Evolutionary conservation across 371 early-diverging fungal species (phyloP), one percentile per base, ranked within the genome.

Genomic region (Mortierella polycephala): DNA sequence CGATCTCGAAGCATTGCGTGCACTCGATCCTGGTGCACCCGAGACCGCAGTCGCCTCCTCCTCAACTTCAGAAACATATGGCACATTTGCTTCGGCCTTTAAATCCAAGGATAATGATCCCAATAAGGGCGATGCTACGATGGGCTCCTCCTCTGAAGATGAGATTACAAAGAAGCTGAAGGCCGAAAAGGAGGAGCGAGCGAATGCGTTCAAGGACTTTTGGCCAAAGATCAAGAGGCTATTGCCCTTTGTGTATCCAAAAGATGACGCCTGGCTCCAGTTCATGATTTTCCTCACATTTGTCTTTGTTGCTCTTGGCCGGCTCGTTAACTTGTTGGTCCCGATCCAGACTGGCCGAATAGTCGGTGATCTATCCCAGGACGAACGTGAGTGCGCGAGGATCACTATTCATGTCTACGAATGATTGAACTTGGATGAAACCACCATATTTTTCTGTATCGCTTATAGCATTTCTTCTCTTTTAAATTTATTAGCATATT

Each of bases 161-260:
- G 74, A 79, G 30, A 66, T 69, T 13, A 49, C 61, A 42, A 67
- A 69, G 49, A 66, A 69, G 51, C 18, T 79, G 49, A 53, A 65
- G 9, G 56, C 49, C 7, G 74, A 73, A 9, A 62, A 58, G 10
- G 69, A 65, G 16, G 80, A 73, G 18, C 57, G 69, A 30, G 74
- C 62, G 13, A 60, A 41, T 53, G 71, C 83, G 0, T 80, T 87
- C 52, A 70, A 85, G 20, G 85, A 87, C 49, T 87, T 88, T 67
- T 81, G 81, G 58, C 62, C 54, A 16, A 91, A 90, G 49, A 75
- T 93, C 69, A 70, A 84, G 51, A 87, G 87, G 18, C 83, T 97
- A 5, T 42, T 92, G 51, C 98, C 96, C 2, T 95, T 92, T 63
- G 82, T 96, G 21, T 95, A 95, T 91, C 97, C 97, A 5, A 84